These are phyloP conservation scores for Pochonia chlamydosporia DNA, from an alignment of 2,329 filamentous ascomycete species.

Conservation along the genomic window DNA sequence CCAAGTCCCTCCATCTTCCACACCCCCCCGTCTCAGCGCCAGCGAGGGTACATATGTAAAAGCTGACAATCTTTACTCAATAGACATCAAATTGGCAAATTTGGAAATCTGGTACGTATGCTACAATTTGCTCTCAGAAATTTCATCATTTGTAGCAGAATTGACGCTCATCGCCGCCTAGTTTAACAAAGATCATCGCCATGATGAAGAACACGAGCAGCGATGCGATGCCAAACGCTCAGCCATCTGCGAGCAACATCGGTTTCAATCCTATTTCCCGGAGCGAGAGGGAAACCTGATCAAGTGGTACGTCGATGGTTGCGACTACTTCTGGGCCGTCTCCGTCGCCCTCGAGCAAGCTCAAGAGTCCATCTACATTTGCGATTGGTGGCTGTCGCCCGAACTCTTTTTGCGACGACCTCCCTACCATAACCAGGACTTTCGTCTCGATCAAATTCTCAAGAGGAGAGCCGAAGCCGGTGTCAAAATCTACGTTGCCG, in stretches of 20 bases:
- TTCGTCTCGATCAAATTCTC: constrained; percentile 77
- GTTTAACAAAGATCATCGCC: constrained; percentile 84
- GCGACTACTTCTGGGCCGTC: constrained; percentile 94
- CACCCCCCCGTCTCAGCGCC: too few species aligned
- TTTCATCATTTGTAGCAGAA: neutral
- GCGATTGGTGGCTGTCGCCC: constrained; percentile 94
- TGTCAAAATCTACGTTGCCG: constrained; percentile 88
- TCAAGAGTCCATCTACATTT: constrained; percentile 91
- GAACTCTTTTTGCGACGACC: constrained; percentile 82
- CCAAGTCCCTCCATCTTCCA: too few species aligned
- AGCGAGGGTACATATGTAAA: neutral
- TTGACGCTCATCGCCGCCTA: constrained; percentile 18
- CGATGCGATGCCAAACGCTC: constrained; percentile 74
- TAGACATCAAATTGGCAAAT: constrained; percentile 54
- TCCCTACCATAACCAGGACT: constrained; percentile 76
- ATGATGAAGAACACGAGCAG: constrained; percentile 90
- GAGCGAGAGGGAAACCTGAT: constrained; percentile 77
- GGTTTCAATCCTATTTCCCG: constrained; percentile 88
- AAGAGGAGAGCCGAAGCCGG: constrained; percentile 87
- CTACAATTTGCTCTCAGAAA: neutral
- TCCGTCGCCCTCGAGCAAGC: constrained; percentile 85
- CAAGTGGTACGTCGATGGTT: constrained; percentile 96
- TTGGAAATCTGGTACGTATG: constrained; percentile 50
- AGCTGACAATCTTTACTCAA: neutral
- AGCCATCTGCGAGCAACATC: constrained; percentile 64